A percentile compares a stretch with the other conserved stretches of the same genome.
Evolutionary conservation across 2,329 filamentous ascomycete genomes (phyloP).

Genomic region (Sporothrix globosa): DNA sequence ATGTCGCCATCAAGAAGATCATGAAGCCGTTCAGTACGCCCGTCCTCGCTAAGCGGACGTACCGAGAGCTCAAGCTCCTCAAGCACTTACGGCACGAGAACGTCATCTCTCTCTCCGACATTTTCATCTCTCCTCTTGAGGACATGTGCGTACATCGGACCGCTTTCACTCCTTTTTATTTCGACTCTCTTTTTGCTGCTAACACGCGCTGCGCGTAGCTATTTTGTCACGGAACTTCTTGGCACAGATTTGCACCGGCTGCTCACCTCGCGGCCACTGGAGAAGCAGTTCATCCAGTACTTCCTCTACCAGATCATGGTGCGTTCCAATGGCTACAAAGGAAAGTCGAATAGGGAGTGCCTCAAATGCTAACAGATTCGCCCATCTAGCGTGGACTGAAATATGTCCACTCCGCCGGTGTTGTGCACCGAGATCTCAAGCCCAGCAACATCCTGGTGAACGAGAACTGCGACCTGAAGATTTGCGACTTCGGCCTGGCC

Average conservation of each 20-base stretch:
- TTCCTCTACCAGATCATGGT: constrained; percentile 99
- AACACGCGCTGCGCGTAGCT: constrained; percentile 58
- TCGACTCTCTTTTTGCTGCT: not conserved
- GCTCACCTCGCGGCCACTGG: constrained; percentile 89
- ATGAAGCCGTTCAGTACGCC: constrained; percentile 99
- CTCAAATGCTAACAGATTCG: constrained; percentile 31
- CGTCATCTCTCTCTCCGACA: constrained; percentile 97
- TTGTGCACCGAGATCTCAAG: constrained; percentile 96
- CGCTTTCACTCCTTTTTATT: not conserved
- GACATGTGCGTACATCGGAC: constrained; percentile 74
- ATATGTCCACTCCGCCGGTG: constrained; percentile 97
- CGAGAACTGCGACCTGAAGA: constrained; percentile 99
- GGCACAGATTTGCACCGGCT: constrained; percentile 96
- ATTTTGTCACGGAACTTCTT: constrained; percentile 96
- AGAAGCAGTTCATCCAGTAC: constrained; percentile 99
- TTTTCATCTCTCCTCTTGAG: constrained; percentile 98
- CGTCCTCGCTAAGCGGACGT: constrained; percentile 95
- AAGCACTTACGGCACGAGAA: constrained; percentile 98
- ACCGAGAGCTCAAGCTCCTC: constrained; percentile 93
- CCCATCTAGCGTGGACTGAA: constrained; percentile 82
- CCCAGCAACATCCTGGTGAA: constrained; percentile 99
- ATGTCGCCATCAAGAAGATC: constrained; percentile 99
- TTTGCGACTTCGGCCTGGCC: constrained; percentile 97
- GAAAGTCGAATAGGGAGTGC: not conserved
- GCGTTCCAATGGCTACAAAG: constrained; percentile 42